Conservation (phyloP, 2,329 filamentous ascomycete species). For the Colletotrichum echinochloae region DNA sequence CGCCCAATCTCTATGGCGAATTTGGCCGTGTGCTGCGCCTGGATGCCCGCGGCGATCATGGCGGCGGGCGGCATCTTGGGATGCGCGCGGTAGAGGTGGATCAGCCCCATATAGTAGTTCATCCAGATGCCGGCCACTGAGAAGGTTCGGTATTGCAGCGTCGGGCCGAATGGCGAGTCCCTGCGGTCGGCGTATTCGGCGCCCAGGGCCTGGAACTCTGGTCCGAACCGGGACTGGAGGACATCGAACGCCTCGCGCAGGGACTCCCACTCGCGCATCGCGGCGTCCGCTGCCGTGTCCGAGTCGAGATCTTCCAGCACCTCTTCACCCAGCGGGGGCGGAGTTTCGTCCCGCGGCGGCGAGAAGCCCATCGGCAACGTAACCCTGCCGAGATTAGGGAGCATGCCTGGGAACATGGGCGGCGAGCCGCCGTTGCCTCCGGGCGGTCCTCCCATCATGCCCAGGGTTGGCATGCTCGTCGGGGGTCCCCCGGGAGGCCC, state of each 20-base stretch:
- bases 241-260: slow-evolving; percentile 78
- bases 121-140: slow-evolving; percentile 91
- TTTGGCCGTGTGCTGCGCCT: slow-evolving; percentile 76
- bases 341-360: slow-evolving; percentile 58
- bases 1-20: slow-evolving; percentile 83
- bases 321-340: slow-evolving; percentile 55
- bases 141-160: slow-evolving; percentile 85
- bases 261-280: slow-evolving; percentile 81
- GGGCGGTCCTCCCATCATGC: slow-evolving; percentile 11
- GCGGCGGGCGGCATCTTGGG: slow-evolving; percentile 92
- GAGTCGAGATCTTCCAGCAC: slow-evolving; percentile 67
- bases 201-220: slow-evolving; percentile 81
- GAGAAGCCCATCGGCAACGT: slow-evolving; percentile 66
- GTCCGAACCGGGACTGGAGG: slow-evolving; percentile 74
- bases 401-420: slow-evolving; percentile 66
- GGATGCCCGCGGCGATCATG: slow-evolving; percentile 85
- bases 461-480: slow-evolving; percentile 20
- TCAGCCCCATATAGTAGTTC: slow-evolving; percentile 86
- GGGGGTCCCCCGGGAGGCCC: slow-evolving; percentile 15
- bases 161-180: slow-evolving; percentile 83
- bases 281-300: slow-evolving; percentile 74
- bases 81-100: slow-evolving; percentile 84
- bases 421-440: slow-evolving; percentile 51
- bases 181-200: slow-evolving; percentile 72
- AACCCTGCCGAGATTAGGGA: slow-evolving; percentile 64